Conservation (phyloP, 164 flowering plant species). For the Macadamia integrifolia region DNA sequence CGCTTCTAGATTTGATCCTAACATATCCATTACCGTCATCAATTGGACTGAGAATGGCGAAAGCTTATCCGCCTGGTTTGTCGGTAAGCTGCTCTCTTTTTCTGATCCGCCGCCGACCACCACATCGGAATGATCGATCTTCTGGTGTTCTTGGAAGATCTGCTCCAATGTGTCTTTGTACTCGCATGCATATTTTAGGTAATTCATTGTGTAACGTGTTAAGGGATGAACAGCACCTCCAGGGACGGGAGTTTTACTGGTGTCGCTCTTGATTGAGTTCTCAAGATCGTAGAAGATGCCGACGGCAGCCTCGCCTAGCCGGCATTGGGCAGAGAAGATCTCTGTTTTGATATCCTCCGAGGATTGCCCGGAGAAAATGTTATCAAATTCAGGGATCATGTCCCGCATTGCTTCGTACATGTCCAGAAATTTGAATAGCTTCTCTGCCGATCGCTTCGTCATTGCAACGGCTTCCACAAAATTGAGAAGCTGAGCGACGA, state of each 20-base stretch:
- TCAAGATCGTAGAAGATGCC: slow-evolving; percentile 67
- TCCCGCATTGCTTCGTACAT: slow-evolving; percentile 64
- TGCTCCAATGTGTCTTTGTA: slow-evolving; percentile 63
- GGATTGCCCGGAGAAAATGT: slow-evolving; percentile 18
- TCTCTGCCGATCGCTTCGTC: slow-evolving; percentile 63
- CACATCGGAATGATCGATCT: slow-evolving; percentile 27
- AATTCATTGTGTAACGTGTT: slow-evolving; percentile 82
- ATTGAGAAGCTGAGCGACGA: slow-evolving; percentile 43
- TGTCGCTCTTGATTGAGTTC: slow-evolving; percentile 57
- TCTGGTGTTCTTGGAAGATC: slow-evolving; percentile 40
- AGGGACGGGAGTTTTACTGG: slow-evolving; percentile 61
- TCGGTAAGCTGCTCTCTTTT: neutral
- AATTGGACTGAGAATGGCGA: slow-evolving; percentile 50
- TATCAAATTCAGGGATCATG: slow-evolving; percentile 19
- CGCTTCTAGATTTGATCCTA: slow-evolving; percentile 53
- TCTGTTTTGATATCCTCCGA: slow-evolving; percentile 40
- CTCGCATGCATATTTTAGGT: slow-evolving; percentile 60
- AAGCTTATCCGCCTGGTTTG: neutral
- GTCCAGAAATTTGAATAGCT: slow-evolving; percentile 72
- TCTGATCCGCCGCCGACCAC: slow-evolving; percentile 12
- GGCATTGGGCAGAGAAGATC: slow-evolving; percentile 20
- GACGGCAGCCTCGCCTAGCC: slow-evolving; percentile 57
- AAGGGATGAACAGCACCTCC: slow-evolving; percentile 88
- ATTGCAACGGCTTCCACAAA: slow-evolving; percentile 63
- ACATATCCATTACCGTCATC: slow-evolving; percentile 46